phyloP scores from a whole-genome alignment of 441 rosid species.

The Mallotus japonicus region DNA sequence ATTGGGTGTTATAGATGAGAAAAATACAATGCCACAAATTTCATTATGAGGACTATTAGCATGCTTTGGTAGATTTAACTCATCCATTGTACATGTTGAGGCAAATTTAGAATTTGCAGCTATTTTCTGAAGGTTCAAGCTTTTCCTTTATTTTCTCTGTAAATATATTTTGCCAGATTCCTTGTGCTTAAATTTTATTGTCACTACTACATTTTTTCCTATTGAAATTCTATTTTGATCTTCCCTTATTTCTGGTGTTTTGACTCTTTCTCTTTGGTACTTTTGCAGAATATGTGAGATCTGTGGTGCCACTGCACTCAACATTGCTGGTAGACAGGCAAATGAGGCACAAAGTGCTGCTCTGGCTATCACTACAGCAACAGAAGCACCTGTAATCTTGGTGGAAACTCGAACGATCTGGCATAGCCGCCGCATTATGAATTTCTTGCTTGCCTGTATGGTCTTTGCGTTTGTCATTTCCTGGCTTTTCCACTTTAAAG shows the following conservation, averaged over 20 bases:
- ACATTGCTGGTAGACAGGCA: conserved; percentile 34
- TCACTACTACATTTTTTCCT: not conserved
- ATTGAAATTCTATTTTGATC: not conserved
- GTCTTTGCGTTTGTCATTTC: conserved; percentile 54
- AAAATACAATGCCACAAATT: not conserved
- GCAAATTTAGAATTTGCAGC: not conserved
- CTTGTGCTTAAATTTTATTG: too few relatives aligned
- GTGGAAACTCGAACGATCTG: conserved; percentile 41
- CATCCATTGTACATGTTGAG: not conserved
- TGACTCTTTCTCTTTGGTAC: not conserved
- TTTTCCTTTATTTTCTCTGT: not conserved
- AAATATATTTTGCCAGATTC: too few relatives aligned
- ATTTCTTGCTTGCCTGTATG: conserved; percentile 54
- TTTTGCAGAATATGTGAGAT: conserved; percentile 67
- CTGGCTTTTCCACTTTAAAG: conserved; percentile 53
- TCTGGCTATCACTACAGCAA: conserved; percentile 25
- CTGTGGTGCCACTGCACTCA: conserved; percentile 45
- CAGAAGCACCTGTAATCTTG: conserved; percentile 29
- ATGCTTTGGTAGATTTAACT: not conserved
- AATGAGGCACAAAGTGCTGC: conserved; percentile 26
- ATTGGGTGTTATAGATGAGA: not conserved
- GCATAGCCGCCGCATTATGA: conserved; percentile 50
- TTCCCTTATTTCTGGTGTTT: not conserved
- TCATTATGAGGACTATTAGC: not conserved
- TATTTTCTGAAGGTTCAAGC: not conserved